Conservation (phyloP, 139 green algal species). For the Coelastrella sp. region DNA sequence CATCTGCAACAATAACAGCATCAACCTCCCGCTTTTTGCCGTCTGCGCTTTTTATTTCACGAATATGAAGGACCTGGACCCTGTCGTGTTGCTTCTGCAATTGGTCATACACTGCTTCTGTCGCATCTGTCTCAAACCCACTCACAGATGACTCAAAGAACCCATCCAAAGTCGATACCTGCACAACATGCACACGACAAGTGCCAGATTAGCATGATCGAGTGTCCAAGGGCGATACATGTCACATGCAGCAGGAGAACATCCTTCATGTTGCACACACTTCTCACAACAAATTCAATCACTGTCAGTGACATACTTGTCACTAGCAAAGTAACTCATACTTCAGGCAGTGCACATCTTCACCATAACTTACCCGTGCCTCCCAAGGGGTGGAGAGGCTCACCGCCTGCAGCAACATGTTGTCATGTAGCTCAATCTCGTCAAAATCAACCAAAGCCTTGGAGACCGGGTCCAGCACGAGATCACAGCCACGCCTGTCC, state of each 20-base stretch:
- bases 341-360: background rate
- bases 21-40: background rate
- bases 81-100: background rate
- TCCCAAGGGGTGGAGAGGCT: background rate
- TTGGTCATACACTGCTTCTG: background rate
- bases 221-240: background rate
- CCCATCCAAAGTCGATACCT: conserved; percentile 2
- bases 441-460: background rate
- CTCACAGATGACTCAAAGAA: background rate
- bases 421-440: background rate
- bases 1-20: conserved; percentile 17
- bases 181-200: background rate
- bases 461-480: background rate
- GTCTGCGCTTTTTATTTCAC: background rate
- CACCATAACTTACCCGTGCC: background rate
- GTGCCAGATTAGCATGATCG: background rate
- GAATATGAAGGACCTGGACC: background rate
- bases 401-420: background rate
- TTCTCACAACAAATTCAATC: background rate
- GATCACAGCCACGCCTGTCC: background rate
- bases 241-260: background rate
- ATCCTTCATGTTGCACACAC: background rate
- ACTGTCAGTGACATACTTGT: background rate
- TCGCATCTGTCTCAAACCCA: background rate
- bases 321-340: background rate